Evolutionary conservation across 208 protist genomes (phyloP).

Genomic region (Crithidia expoeki): DNA sequence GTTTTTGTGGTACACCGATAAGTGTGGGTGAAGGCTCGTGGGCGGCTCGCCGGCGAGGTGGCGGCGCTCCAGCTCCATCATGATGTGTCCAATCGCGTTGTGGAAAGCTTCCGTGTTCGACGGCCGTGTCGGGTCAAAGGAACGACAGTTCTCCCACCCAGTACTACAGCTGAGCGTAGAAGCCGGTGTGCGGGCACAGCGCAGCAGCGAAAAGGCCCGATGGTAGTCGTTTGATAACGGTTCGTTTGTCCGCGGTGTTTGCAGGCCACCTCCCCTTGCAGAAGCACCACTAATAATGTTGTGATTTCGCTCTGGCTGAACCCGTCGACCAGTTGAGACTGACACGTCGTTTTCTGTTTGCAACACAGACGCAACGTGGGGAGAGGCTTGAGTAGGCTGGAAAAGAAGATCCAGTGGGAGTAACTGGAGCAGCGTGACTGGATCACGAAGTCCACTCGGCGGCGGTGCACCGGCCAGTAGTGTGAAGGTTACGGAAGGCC

Average conservation of each 20-base stretch:
- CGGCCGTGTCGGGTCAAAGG: background rate
- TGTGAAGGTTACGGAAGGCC: slow-evolving; percentile 1
- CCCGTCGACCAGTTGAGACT: too few species aligned
- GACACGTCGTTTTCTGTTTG: too few species aligned
- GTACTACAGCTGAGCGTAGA: slow-evolving; percentile 1
- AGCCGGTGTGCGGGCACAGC: background rate
- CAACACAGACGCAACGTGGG: background rate
- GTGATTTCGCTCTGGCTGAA: too few species aligned
- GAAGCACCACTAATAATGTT: too few species aligned
- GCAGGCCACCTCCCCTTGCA: too few species aligned
- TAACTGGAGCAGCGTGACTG: slow-evolving; percentile 17
- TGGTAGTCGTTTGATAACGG: slow-evolving; percentile 11
- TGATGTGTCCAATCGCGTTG: background rate
- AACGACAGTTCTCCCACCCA: background rate
- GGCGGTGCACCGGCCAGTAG: background rate
- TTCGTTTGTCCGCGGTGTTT: too few species aligned
- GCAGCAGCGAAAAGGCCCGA: slow-evolving; percentile 18
- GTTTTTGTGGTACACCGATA: background rate
- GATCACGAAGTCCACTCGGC: slow-evolving; percentile 20
- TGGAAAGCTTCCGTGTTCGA: background rate
- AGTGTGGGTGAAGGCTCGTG: background rate
- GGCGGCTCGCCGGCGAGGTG: background rate
- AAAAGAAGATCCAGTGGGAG: slow-evolving; percentile 19
- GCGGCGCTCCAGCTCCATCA: slow-evolving; percentile 9
- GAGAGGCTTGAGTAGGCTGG: background rate